Evolutionary conservation across 148 eudicot genomes (phyloP), one percentile per base, ranked within the genome.

Genomic region (Rhododendron ovatum): DNA sequence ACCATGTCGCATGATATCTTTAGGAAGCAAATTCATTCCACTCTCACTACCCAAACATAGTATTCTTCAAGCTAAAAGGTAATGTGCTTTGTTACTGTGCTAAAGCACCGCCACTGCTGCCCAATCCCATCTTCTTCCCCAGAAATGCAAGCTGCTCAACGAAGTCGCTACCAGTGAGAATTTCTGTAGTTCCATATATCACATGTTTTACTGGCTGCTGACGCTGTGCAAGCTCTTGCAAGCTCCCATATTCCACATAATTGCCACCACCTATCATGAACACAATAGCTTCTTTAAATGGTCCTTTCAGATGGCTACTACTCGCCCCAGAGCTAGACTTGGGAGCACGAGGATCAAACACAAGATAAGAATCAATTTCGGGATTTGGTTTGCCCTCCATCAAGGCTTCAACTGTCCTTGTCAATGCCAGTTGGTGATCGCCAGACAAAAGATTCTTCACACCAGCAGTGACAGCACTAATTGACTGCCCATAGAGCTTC

Each of bases 191-290:
- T 86, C 98, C 98, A 84, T 96, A 96, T 9, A 96, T 90, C 37
- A 96, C 89, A 84, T 94, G 95, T 86, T 90, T 94, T 76, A 84
- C 85, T 67, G 96, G 96, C 89, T 92, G 96, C 71, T 92, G 98
- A 69, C 88, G 89, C 0, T 88, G 92, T 28, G 94, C 99, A 85
- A 95, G 92, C 90, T 92, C 98, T 84, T 95, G 99, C 90, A 96
- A 89, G 86, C 98, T 91, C 87, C 95, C 98, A 91, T 96, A 91
- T 86, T 96, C 99, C 84, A 96, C 90, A 78, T 95, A 96, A 87
- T 96, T 96, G 63, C 99, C 99, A 84, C 99, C 99, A 53, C 99
- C 99, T 87, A 96, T 92, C 99, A 96, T 94, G 86, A 96, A 96
- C n/a, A 95, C 98, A 75, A 96, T 93, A 84, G 96, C 98, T 90